A percentile compares a stretch with the other conserved stretches of the same genome.
Evolutionary conservation across 2,329 filamentous ascomycete genomes (phyloP).

Genomic region (Amphichorda felina): DNA sequence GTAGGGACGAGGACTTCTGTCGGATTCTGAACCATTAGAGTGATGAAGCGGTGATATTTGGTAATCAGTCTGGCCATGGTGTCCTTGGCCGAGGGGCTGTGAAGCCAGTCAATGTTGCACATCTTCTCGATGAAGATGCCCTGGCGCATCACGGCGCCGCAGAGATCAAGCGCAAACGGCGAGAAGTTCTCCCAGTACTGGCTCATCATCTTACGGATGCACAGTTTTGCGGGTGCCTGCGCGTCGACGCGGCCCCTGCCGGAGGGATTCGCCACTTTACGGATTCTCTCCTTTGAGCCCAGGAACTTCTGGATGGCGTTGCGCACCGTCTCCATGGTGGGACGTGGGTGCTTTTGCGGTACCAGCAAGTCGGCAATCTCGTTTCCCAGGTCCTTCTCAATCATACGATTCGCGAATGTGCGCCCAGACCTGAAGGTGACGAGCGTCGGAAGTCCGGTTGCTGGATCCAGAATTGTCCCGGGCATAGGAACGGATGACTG

Average conservation of each 20-base stretch:
- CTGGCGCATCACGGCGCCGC: slow-evolving; percentile 54
- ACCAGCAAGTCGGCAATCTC: no score
- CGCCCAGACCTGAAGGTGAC: background rate
- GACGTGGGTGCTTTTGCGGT: no score
- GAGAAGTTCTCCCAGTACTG: slow-evolving; percentile 59
- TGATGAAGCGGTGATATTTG: slow-evolving; percentile 1
- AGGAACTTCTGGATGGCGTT: background rate
- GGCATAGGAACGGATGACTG: slow-evolving; percentile 45
- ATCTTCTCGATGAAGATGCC: slow-evolving; percentile 61
- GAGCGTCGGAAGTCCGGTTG: slow-evolving; percentile 32
- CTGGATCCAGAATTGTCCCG: slow-evolving; percentile 50
- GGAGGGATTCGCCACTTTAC: no score
- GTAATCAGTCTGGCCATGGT: background rate
- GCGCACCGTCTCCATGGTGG: background rate
- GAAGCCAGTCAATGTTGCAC: slow-evolving; percentile 66
- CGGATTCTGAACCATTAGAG: background rate
- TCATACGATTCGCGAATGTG: background rate
- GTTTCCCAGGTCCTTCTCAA: no score
- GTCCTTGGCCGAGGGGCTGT: slow-evolving; percentile 44
- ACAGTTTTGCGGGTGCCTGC: background rate
- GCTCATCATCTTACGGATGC: slow-evolving; percentile 55
- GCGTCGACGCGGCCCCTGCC: no score
- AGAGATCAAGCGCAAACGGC: slow-evolving; percentile 52
- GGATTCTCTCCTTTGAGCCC: background rate
- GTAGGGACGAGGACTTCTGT: slow-evolving; percentile 21